Evolutionary conservation across 2,329 filamentous ascomycete species (phyloP).

Genomic region (Neurospora crassa): DNA sequence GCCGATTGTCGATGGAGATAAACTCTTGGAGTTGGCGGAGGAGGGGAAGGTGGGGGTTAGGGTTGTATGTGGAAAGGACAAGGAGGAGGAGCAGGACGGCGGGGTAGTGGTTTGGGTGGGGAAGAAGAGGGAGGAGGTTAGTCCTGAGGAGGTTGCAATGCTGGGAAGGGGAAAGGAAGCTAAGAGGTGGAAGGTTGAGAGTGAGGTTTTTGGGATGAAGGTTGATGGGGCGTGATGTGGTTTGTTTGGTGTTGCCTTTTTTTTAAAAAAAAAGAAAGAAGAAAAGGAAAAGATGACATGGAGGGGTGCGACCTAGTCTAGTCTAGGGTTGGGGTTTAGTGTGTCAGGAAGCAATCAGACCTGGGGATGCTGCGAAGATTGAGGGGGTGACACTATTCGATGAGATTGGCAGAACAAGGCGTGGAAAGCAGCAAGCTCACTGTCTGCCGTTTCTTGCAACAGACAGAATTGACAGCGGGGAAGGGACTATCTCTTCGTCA

Average conservation of each 20-base stretch:
- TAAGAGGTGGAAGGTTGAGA: neutral
- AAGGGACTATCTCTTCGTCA: neutral
- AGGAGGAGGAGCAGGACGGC: neutral
- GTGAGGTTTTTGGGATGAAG: neutral
- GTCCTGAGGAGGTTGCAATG: neutral
- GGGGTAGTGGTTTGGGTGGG: neutral
- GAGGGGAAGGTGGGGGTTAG: neutral
- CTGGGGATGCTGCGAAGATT: neutral
- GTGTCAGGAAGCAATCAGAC: neutral
- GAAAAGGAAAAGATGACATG: neutral
- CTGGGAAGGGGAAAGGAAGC: neutral
- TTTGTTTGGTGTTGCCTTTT: neutral
- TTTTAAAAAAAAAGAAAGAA: neutral
- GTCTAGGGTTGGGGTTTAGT: neutral
- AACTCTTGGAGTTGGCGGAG: neutral
- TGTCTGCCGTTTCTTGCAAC: neutral
- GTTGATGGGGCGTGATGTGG: neutral
- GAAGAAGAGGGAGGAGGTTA: neutral
- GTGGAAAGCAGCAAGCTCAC: too few relatives aligned
- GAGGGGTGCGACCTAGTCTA: neutral
- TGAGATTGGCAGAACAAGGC: too few relatives aligned
- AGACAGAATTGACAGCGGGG: neutral
- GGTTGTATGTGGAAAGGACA: neutral
- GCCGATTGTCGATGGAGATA: neutral
- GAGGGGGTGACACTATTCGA: too few relatives aligned